Base-by-base conservation (phyloP, 164 flowering plant species). In the Hamamelis virginiana region DNA sequence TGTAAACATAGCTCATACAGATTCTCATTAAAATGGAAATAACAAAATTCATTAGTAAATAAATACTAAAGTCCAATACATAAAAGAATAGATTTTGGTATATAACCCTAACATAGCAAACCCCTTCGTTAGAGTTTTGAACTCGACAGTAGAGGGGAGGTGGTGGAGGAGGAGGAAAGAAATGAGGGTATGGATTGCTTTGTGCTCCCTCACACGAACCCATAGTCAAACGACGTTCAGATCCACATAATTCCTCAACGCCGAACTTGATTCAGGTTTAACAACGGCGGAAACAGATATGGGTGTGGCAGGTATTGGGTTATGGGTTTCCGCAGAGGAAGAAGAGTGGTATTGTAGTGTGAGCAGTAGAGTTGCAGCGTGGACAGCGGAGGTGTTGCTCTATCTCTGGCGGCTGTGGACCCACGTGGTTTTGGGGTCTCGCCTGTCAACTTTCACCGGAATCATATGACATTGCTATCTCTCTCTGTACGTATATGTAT, bases 331-430 rank as follows among this genome's bases (percentile, higher is more conserved):
- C 26, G 60, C 28, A 47, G n/a, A n/a, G n/a, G 70, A 0, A 46
- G 74, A 27, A 58, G 51, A 11, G 67, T 85, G 80, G 85, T 89
- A 85, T 86, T 86, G 84, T 85, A 86, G 85, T 86, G n/a, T n/a
- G n/a, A 86, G 71, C 91, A 86, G 80, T 70, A 53, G 91, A 87
- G 9, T 84, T 78, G 69, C 94, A 89, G 19, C 94, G 81, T 10
- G 93, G 91, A 60, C 93, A 89, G 0, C 74, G 81, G n/a, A 82
- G 79, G 1, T 75, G 75, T n/a, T n/a, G n/a, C 52, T 84, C 86
- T 21, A 74, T 60, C 33, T 75, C 77, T 52, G 74, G 63, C 6
- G 76, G 78, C 9, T 73, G 71, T 15, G 71, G 61, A 0, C 56
- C 76, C 52, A 58, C 48, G 51, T 47, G 15, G 5, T 51, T 41